phyloP scores from a whole-genome alignment of 768 basidiomycete species.

The Lactarius vividus region DNA sequence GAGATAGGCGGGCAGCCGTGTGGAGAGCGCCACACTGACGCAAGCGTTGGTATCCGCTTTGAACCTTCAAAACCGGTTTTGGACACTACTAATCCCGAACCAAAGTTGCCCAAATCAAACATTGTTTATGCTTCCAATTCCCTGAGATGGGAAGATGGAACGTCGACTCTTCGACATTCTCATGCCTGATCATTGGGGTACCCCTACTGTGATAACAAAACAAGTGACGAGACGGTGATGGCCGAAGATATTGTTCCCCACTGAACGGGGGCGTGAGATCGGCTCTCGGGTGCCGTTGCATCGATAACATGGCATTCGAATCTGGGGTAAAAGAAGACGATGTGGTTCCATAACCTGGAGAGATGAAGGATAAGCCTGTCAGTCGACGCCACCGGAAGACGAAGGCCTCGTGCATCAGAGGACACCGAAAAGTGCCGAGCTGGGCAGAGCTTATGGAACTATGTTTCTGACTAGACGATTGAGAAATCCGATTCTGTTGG shows the following conservation, averaged over 20 bases:
- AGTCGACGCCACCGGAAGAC: constrained; percentile 12
- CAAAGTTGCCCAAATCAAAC: constrained; percentile 1
- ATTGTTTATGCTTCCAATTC: not conserved
- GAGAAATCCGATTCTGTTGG: not conserved
- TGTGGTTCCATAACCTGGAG: constrained; percentile 10
- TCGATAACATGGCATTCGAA: constrained; percentile 19
- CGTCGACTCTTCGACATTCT: not conserved
- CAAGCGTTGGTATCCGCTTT: constrained; percentile 6
- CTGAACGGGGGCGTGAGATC: not conserved
- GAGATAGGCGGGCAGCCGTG: not conserved
- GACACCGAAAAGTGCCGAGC: constrained; percentile 7
- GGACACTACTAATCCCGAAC: not conserved
- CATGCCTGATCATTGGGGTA: not conserved
- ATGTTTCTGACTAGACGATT: not conserved
- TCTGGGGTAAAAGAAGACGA: constrained; percentile 13
- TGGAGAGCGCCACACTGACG: constrained; percentile 9
- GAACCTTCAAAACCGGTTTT: not conserved
- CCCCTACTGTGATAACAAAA: constrained; percentile 1
- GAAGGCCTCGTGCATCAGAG: constrained; percentile 3
- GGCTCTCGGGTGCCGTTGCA: not conserved
- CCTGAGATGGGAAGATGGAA: not conserved
- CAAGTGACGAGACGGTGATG: constrained; percentile 8
- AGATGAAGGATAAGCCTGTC: constrained; percentile 20
- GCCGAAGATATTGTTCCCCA: constrained; percentile 1
- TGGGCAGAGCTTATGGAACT: not conserved